Conservation (phyloP, 352 stramenopile species). For the Thalassiosira delicatula region DNA sequence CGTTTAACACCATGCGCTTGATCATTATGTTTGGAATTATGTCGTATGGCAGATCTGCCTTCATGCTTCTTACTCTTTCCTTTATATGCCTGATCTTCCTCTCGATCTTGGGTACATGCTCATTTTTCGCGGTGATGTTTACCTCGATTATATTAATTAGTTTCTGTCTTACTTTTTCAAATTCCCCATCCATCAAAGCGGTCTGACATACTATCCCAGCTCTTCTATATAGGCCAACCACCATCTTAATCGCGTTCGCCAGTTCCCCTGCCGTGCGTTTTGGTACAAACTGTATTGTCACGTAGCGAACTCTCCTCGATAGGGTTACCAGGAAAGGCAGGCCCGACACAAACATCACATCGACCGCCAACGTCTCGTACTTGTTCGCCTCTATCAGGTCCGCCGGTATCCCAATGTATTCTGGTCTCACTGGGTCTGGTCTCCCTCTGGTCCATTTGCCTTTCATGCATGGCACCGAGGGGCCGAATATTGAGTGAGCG, state of each 20-base stretch:
- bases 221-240: slow-evolving; percentile 12
- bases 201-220: slow-evolving; percentile 17
- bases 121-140: slow-evolving; percentile 7
- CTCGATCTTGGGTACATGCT: slow-evolving; percentile 43
- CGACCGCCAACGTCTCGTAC: slow-evolving; percentile 41
- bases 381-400: slow-evolving; percentile 40
- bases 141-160: neutral
- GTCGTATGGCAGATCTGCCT: neutral
- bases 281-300: slow-evolving; percentile 16
- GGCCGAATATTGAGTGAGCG: slow-evolving; percentile 42
- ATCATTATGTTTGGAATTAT: neutral
- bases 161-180: slow-evolving; percentile 19
- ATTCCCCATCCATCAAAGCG: slow-evolving; percentile 35
- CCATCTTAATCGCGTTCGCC: neutral
- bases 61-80: neutral
- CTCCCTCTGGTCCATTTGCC: slow-evolving; percentile 7
- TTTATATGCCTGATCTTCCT: slow-evolving; percentile 19
- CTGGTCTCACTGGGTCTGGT: slow-evolving; percentile 16
- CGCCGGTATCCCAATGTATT: slow-evolving; percentile 38
- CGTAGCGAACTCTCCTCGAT: neutral
- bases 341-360: slow-evolving; percentile 70
- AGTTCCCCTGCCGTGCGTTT: slow-evolving; percentile 7
- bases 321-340: slow-evolving; percentile 62
- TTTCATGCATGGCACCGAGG: slow-evolving; percentile 41
- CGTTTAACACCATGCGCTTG: neutral